Evolutionary conservation across 768 basidiomycete genomes (phyloP), one percentile per base, ranked within the genome.

Genomic region (Mycena galericulata): DNA sequence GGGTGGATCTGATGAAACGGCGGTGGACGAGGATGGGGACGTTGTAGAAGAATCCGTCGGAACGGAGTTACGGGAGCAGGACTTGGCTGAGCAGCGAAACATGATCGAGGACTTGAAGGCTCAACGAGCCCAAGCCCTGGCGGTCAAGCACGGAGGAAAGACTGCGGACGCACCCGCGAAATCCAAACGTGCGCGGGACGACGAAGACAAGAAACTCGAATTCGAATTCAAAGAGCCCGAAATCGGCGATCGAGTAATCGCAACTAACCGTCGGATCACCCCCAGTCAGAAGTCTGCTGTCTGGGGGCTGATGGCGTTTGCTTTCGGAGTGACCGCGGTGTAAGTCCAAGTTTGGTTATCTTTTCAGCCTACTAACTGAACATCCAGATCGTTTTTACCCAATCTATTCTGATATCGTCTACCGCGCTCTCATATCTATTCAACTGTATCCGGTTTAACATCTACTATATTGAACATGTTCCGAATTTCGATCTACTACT

Each of bases 231-330:
- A 89, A 77, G 90, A 93, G 62, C 89, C 89, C 10, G 90, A 92
- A 77, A 74, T 79, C 1, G 87, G 85, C 12, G 73, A 74, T 34
- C 84, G 88, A 47, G 80, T 79, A 50, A 85, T 92, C 57, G 85
- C 82, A 22, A 85, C 89, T 32, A 95, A 95, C 76, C 86, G 85
- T 51, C 86, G 94, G 50, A 83, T 90, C 56, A 79, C 84, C 71
- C 90, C 94, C 14, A 86, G 88, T 74, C 87, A 88, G 72, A 93
- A 92, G 79, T 89, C 90, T 38, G 83, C 91, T 60, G 93, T 91
- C 3, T 96, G 94, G 94, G 95, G 95, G 40, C 83, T 92, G 22
- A 85, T 92, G 40, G 92, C 92, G 22, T 97, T 97, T 79, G 93
- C 92, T 40, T 83, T 95, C 55, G 94, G 94, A 30, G 82, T 93